Evolutionary conservation across 1,284 basidiomycete species (phyloP), one percentile per base, ranked within the genome.

Genomic region (Moesziomyces parantarcticus): DNA sequence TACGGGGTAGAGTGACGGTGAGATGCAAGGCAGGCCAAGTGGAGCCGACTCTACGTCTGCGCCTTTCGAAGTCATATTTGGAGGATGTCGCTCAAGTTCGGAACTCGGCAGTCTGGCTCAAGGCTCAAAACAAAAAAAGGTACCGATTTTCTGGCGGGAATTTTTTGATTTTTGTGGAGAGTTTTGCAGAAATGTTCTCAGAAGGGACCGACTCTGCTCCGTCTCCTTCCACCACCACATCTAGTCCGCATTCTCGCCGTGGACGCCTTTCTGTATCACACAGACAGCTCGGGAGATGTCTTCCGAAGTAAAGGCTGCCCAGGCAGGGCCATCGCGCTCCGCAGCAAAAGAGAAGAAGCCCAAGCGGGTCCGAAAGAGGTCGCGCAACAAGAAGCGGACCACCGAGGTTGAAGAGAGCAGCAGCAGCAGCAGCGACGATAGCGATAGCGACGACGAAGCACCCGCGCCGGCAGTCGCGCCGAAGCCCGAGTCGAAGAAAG

Each of bases 321-420:
- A 56, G 13, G 52, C 60, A 10, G 66, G 60, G 34, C 52, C 65
- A n/a, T 62, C 58, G 14, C 40, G 39, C 45, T 46, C 51, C 21
- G 52, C 59, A 2, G 44, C 55, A 10, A 59, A 60, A 44, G 68
- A 71, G 11, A 44, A 50, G 13, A 72, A 66, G 43, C 34, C 42
- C 5, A 72, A 72, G 36, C 53, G 69, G 10, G 8, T 51, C 22
- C 54, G 63, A 22, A 72, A 67, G 53, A 45, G 68, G 50, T 44
- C 23, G 50, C 59, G 60, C 22, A 73, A 64, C 58, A 68, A 67
- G 55, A 73, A 68, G 48, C 60, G 65, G 26, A 73, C 64, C 21
- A 36, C 45, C 23, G 61, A 62, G 51, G 56, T 54, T n/a, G 65
- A 68, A 47, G 65, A 67, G 44, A 47, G 50, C 46, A 53, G 47